Base-by-base conservation (phyloP, 1,139 yeast species). In the Sporopachydermia cereana region DNA sequence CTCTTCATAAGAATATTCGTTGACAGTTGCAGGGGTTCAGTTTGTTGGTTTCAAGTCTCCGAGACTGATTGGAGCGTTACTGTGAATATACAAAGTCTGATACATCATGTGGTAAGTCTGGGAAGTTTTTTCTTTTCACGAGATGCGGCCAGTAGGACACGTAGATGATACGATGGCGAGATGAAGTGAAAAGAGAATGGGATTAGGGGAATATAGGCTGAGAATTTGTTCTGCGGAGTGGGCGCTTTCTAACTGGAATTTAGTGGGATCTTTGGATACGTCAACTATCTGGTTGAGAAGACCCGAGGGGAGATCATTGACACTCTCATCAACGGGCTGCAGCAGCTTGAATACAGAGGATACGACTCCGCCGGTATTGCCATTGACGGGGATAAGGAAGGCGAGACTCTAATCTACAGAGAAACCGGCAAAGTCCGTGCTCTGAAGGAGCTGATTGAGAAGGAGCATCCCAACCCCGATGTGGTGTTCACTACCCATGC, bases 281-380 rank as follows among this genome's bases (percentile, higher is more conserved):
- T 93, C 57, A 93, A 93, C 74, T 93, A 84, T 66, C 76, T 91
- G 61, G 95, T 86, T 51, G 96, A 89, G 56, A 84, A 80, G 63
- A 72, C 89, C 46, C 76, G 97, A 66, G 96, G 95, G 44, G 96
- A 89, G 58, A 88, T 93, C 63, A 72, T 91, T 52, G 88, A 83
- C 62, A 85, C 85, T 50, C 76, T 91, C 54, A 74, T 89, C 47
- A 96, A 88, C 59, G 98, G 98, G 50, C 77, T 93, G 49, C 88
- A 83, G 61, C 78, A 95, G 59, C 76, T 91, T 58, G 99, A 93
- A 66, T 93, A 93, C 68, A 81, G 99, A 67, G 99, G 99, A 43
- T 93, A 93, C 59, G 99, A 93, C 66, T 89, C 96, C 20, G 84
- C 96, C 31, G 98, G 98, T 60, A 72, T 93, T 52, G 96, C 97